A percentile compares a stretch with the other conserved stretches of the same genome.
Conservation (phyloP, 768 basidiomycete species). For the Agaricus sinodeliciosus region DNA sequence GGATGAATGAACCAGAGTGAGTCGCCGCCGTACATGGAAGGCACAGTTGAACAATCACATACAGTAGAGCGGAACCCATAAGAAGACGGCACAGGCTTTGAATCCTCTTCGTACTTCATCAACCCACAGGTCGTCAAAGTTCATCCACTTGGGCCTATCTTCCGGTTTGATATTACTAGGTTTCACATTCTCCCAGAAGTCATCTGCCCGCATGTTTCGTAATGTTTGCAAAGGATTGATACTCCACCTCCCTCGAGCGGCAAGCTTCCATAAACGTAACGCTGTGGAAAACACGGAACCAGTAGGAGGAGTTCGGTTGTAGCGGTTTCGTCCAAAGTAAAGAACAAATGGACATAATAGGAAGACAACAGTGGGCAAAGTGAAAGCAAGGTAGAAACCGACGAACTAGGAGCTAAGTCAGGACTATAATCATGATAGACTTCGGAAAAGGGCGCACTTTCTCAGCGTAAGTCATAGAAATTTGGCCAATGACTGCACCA, state of each 20-base stretch:
- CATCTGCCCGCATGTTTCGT: slow-evolving; percentile 42
- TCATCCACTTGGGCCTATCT: slow-evolving; percentile 60
- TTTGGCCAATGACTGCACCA: slow-evolving; percentile 59
- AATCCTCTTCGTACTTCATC: slow-evolving; percentile 68
- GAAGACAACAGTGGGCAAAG: slow-evolving; percentile 56
- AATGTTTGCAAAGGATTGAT: slow-evolving; percentile 43
- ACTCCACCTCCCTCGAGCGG: slow-evolving; percentile 41
- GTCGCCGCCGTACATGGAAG: neutral
- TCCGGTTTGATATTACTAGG: slow-evolving; percentile 46
- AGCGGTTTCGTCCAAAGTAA: slow-evolving; percentile 45
- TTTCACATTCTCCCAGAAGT: slow-evolving; percentile 71
- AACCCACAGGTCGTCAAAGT: slow-evolving; percentile 72
- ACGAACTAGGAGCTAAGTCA: slow-evolving; percentile 44
- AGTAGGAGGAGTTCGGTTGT: slow-evolving; percentile 48
- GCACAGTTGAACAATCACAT: slow-evolving; percentile 25
- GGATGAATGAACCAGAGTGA: neutral
- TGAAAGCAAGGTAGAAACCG: slow-evolving; percentile 60
- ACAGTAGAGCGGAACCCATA: slow-evolving; percentile 64
- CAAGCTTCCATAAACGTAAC: slow-evolving; percentile 38
- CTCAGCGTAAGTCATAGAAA: slow-evolving; percentile 62
- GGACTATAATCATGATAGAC: slow-evolving; percentile 24
- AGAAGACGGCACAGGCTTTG: slow-evolving; percentile 61
- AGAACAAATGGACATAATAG: slow-evolving; percentile 56
- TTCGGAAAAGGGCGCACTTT: slow-evolving; percentile 29
- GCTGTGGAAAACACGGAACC: slow-evolving; percentile 56